These are phyloP conservation scores for Triglochin maritima DNA, from an alignment of 106 monocot genomes.

Conservation along the genomic window DNA sequence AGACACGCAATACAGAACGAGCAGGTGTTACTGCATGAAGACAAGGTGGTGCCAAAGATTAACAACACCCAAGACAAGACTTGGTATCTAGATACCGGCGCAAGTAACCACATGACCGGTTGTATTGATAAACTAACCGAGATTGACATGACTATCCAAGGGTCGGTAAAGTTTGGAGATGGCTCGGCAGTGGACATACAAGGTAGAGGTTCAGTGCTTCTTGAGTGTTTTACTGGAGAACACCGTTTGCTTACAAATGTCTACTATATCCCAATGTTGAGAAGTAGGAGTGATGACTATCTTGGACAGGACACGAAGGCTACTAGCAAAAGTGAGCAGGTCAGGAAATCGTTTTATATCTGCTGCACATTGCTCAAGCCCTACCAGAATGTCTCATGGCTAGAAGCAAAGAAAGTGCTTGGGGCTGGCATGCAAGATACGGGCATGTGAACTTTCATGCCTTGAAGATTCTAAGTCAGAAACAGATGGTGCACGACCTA, in stretches of 20 bases:
- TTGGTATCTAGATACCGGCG: not conserved
- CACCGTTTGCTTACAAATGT: not conserved
- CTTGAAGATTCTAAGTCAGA: not conserved
- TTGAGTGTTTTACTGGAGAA: not conserved
- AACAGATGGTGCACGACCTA: not conserved
- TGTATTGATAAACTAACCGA: not conserved
- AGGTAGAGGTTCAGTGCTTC: not conserved
- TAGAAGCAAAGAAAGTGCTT: not conserved
- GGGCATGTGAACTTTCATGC: slow-evolving; percentile 4
- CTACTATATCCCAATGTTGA: not conserved
- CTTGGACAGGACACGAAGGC: not conserved
- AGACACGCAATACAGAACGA: not conserved
- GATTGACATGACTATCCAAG: not conserved
- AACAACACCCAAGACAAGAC: not conserved
- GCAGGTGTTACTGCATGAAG: not conserved
- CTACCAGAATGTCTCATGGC: not conserved
- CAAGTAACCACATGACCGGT: not conserved
- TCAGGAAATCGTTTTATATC: not conserved
- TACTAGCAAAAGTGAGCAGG: not conserved
- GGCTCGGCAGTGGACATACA: not conserved
- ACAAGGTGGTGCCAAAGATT: not conserved
- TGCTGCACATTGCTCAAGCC: not conserved
- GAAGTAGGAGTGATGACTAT: not conserved
- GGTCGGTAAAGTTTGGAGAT: not conserved
- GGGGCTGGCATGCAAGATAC: slow-evolving; percentile 6